These are phyloP conservation scores for Dothiorella sarmentorum DNA, from an alignment of 2,329 filamentous ascomycete species.

Conservation along the genomic window DNA sequence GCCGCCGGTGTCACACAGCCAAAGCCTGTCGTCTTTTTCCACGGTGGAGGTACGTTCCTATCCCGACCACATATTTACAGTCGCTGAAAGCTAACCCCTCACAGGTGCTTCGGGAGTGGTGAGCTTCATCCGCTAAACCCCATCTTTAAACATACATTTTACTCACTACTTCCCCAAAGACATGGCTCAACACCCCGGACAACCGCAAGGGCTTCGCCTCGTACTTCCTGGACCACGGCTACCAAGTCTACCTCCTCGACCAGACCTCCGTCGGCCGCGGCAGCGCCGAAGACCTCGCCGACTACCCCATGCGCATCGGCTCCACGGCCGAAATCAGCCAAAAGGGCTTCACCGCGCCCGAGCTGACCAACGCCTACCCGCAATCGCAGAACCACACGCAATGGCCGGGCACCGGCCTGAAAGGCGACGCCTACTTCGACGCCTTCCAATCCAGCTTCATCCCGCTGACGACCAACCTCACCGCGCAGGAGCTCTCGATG, in stretches of 20 bases:
- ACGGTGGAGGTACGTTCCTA: conserved; percentile 22
- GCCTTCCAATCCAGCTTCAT: conserved; percentile 38
- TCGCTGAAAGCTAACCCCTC: not conserved
- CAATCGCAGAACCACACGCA: conserved; percentile 21
- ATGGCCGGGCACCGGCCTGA: conserved; percentile 36
- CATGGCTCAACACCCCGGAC: conserved; percentile 50
- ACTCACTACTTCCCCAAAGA: conserved; percentile 26
- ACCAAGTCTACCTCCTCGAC: conserved; percentile 46
- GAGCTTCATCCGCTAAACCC: not conserved
- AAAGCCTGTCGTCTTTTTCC: conserved; percentile 27
- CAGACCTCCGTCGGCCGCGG: conserved; percentile 36
- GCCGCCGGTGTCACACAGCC: conserved; percentile 23
- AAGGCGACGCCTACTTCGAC: conserved; percentile 49
- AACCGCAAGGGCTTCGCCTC: conserved; percentile 47
- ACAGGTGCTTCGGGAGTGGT: conserved; percentile 11
- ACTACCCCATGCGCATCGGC: not conserved
- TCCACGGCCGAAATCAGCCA: conserved; percentile 14
- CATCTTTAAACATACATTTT: not conserved
- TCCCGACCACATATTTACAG: too few relatives aligned
- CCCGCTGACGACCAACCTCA: conserved; percentile 22
- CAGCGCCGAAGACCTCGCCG: not conserved
- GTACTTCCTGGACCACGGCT: conserved; percentile 45
- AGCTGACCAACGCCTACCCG: conserved; percentile 16
- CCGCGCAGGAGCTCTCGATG: conserved; percentile 22
- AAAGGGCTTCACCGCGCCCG: conserved; percentile 13